phyloP scores from a whole-genome alignment of 1,284 basidiomycete species.

The Naganishia liquefaciens region DNA sequence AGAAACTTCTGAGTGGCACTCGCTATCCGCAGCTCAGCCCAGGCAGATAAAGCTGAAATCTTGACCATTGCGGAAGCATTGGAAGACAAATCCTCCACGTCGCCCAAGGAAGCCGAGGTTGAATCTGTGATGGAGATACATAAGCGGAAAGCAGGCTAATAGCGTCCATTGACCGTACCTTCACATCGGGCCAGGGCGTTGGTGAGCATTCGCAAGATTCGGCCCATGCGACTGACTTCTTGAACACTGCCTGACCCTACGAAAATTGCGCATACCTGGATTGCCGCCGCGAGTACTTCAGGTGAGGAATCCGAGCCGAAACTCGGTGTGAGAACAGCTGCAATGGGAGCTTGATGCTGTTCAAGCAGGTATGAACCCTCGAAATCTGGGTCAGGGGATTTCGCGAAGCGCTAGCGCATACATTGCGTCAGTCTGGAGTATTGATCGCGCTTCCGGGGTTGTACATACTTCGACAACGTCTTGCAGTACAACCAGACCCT shows the following conservation, averaged over 20 bases:
- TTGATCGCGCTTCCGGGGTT: background rate
- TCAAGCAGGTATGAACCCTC: constrained; percentile 88
- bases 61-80: constrained; percentile 94
- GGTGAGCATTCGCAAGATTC: constrained; percentile 86
- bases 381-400: constrained; percentile 87
- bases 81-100: constrained; percentile 81
- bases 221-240: constrained; percentile 85
- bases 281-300: constrained; percentile 87
- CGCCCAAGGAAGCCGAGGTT: constrained; percentile 80
- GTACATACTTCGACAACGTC: constrained; percentile 83
- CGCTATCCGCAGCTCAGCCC: constrained; percentile 89
- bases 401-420: constrained; percentile 70
- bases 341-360: constrained; percentile 97
- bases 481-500: constrained; percentile 82
- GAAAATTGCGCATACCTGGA: constrained; percentile 92
- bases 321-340: constrained; percentile 95
- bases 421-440: background rate
- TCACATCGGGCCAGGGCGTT: constrained; percentile 86
- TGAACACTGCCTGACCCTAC: constrained; percentile 94
- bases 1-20: constrained; percentile 75
- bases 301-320: constrained; percentile 93
- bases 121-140: constrained; percentile 60
- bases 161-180: constrained; percentile 56
- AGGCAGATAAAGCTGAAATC: constrained; percentile 89
- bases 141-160: background rate